Evolutionary conservation across 1,139 yeast genomes (phyloP), one percentile per base, ranked within the genome.

Genomic region (Yamadazyma taylorii): DNA sequence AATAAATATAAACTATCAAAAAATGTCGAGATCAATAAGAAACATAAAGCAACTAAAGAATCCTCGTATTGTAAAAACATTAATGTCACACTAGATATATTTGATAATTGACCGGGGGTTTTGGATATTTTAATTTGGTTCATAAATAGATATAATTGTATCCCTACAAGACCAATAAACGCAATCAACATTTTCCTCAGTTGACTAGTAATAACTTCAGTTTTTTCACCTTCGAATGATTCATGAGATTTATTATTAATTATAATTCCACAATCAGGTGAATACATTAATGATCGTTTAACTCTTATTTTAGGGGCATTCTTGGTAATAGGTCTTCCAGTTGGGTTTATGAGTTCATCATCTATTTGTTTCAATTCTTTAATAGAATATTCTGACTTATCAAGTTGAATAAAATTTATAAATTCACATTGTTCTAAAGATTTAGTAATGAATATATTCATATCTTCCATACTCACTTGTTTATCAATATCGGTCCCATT

Each of bases 241-340:
- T 47, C 40, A 3, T 56, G 51, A 5, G 51, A 41, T 17, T 64
- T 63, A 11, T 76, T 49, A 2, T 65, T 57, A 9, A 86, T 46
- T 0, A 74, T 58, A 3, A 83, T 55, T 0, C 90, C 95, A 64
- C 97, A 90, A 55, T 90, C 96, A 0, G 97, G 97, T 0, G 96
- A 87, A 52, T 85, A 89, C 14, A 87, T 44, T 17, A 86, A 46
- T 5, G 84, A 86, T 8, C 73, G 61, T 6, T 73, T 58, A 10
- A 88, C 53, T 24, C 63, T 63, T 13, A 90, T 50, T 2, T 60
- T 55, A 0, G 96, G 97, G 1, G 82, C 56, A 5, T 51, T 43
- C 0, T 55, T 42, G 5, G 76, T 71, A 12, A 82, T 73, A 2
- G 97, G 97, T 41, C 84, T 66, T 1, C 97, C 97, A 24, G 75